phyloP scores from a whole-genome alignment of 768 basidiomycete genomes.

The Hericium coralloides region DNA sequence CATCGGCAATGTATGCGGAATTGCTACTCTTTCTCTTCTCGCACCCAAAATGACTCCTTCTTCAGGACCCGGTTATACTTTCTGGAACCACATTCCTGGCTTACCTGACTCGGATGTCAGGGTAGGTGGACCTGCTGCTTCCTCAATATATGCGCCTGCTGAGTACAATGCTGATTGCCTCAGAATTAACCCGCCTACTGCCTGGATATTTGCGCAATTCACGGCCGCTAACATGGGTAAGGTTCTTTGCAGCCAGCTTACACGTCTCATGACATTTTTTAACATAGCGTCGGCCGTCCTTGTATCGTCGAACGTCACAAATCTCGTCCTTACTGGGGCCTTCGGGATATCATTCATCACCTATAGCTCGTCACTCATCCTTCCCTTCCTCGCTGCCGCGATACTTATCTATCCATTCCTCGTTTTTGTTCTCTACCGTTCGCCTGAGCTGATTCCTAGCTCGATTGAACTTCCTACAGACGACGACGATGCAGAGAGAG shows the following conservation, averaged over 20 bases:
- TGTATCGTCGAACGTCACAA: constrained; percentile 90
- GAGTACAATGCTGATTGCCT: neutral
- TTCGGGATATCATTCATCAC: constrained; percentile 70
- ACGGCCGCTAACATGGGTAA: constrained; percentile 67
- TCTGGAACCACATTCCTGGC: constrained; percentile 86
- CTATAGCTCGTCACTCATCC: constrained; percentile 75
- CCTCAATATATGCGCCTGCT: neutral
- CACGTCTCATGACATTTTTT: neutral
- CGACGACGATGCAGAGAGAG: constrained; percentile 16
- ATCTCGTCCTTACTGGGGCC: constrained; percentile 85
- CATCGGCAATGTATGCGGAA: constrained; percentile 59
- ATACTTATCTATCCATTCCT: constrained; percentile 53
- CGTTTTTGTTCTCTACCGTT: constrained; percentile 45
- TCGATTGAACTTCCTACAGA: constrained; percentile 32
- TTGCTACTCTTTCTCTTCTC: neutral
- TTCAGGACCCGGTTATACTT: constrained; percentile 77
- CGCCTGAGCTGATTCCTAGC: constrained; percentile 43
- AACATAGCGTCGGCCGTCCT: constrained; percentile 39
- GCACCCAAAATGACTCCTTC: neutral
- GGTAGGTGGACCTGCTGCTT: constrained; percentile 13
- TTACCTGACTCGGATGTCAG: constrained; percentile 72
- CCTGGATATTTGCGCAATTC: constrained; percentile 73
- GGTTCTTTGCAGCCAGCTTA: constrained; percentile 31
- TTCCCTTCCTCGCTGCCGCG: constrained; percentile 68
- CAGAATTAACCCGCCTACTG: constrained; percentile 33